Percentiles rank a stretch among this genome's conserved stretches.
Evolutionary conservation across 345 rosid genomes (phyloP).

Genomic region (Aquilaria sinensis): DNA sequence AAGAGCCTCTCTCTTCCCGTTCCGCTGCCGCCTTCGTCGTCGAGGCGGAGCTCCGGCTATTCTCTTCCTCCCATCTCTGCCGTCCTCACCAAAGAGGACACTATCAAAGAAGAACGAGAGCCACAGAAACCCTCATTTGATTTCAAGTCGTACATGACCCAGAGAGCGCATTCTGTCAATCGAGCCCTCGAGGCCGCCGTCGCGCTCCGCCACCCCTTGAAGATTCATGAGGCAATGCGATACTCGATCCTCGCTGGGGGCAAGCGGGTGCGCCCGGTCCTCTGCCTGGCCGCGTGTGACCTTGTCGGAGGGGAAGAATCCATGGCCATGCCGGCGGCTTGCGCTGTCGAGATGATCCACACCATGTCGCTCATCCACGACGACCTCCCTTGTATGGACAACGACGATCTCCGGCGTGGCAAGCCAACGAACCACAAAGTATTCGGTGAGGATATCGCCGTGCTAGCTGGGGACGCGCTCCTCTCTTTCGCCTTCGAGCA

Average conservation of each 20-base stretch:
- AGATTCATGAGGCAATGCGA: constrained; percentile 92
- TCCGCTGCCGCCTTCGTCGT: constrained; percentile 3
- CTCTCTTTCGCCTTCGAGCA: constrained; percentile 77
- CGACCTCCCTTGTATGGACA: constrained; percentile 94
- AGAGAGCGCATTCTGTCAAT: constrained; percentile 54
- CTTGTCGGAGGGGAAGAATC: constrained; percentile 69
- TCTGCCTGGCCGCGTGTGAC: constrained; percentile 88
- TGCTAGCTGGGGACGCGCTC: constrained; percentile 89
- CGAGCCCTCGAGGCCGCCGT: constrained; percentile 67
- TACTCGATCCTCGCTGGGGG: constrained; percentile 92
- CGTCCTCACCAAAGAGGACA: constrained; percentile 41
- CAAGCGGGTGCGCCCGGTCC: constrained; percentile 76
- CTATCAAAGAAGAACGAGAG: constrained; percentile 23
- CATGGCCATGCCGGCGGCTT: constrained; percentile 80
- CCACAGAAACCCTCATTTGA: constrained; percentile 42
- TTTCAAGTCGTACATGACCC: constrained; percentile 70
- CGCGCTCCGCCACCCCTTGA: constrained; percentile 55
- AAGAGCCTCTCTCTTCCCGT: constrained; percentile 3
- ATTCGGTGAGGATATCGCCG: constrained; percentile 80
- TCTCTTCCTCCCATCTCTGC: constrained; percentile 29
- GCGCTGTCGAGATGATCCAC: constrained; percentile 93
- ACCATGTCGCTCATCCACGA: constrained; percentile 97
- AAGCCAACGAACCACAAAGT: constrained; percentile 89
- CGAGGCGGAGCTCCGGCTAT: constrained; percentile 19
- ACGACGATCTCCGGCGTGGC: constrained; percentile 95